These are phyloP conservation scores for Debaryomycetaceae sp. DNA, from an alignment of 1,139 yeast genomes.

Conservation along the genomic window DNA sequence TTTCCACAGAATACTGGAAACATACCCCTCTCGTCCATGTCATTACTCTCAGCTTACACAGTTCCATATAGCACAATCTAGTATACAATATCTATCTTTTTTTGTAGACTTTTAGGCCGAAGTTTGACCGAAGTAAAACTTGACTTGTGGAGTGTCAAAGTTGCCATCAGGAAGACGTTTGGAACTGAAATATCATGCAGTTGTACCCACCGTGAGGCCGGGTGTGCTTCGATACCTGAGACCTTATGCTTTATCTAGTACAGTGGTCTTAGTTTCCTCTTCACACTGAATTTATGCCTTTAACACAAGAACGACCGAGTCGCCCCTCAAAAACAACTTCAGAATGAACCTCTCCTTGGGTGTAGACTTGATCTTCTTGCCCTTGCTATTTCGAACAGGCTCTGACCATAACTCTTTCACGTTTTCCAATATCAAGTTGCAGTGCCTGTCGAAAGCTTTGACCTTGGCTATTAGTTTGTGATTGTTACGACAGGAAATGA, in stretches of 20 bases:
- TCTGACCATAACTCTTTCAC: slow-evolving; percentile 94
- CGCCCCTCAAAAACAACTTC: slow-evolving; percentile 92
- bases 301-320: slow-evolving; percentile 82
- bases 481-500: slow-evolving; percentile 88
- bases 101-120: too few relatives aligned
- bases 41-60: too few relatives aligned
- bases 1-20: too few relatives aligned
- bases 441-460: slow-evolving; percentile 93
- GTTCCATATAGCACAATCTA: too few relatives aligned
- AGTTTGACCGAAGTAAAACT: too few relatives aligned
- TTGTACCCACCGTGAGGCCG: too few relatives aligned
- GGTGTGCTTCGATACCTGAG: too few relatives aligned
- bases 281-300: slow-evolving; percentile 29
- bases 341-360: slow-evolving; percentile 83
- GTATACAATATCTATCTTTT: too few relatives aligned
- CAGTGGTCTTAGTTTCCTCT: background rate
- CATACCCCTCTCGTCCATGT: too few relatives aligned
- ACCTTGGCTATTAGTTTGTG: slow-evolving; percentile 88
- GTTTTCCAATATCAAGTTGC: slow-evolving; percentile 87
- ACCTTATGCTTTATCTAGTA: background rate
- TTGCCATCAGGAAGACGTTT: too few relatives aligned
- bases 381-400: slow-evolving; percentile 57
- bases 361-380: slow-evolving; percentile 66
- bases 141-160: too few relatives aligned
- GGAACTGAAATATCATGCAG: too few relatives aligned